Percentiles rank a stretch among this genome's conserved stretches.
Evolutionary conservation across 1,284 basidiomycete species (phyloP).

Genomic region (Thelephora terrestris): DNA sequence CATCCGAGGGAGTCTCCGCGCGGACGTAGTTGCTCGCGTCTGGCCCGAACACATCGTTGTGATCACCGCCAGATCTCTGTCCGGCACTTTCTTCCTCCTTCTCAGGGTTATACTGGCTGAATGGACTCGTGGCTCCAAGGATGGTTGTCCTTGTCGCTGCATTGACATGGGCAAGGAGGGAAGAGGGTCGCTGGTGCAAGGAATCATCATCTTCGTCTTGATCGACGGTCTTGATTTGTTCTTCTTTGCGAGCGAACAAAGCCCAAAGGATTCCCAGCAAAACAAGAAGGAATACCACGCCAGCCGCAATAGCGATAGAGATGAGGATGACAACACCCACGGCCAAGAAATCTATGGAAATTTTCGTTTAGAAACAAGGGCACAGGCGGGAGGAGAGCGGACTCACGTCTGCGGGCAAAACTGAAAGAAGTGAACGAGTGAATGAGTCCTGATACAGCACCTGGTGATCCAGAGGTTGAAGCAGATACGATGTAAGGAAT

Average conservation of each 20-base stretch:
- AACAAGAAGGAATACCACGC: conserved; percentile 87
- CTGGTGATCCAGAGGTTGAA: conserved; percentile 57
- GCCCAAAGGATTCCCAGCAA: conserved; percentile 86
- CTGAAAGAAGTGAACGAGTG: conserved; percentile 69
- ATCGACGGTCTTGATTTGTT: conserved; percentile 51
- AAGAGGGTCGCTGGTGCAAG: conserved; percentile 67
- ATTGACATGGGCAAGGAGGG: conserved; percentile 79
- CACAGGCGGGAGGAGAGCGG: neutral
- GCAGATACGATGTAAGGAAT: conserved; percentile 78
- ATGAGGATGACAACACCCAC: conserved; percentile 93
- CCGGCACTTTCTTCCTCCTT: conserved; percentile 37
- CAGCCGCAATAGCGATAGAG: conserved; percentile 93
- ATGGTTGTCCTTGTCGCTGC: conserved; percentile 76
- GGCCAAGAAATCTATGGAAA: conserved; percentile 66
- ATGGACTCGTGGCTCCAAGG: conserved; percentile 45
- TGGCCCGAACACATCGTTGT: conserved; percentile 53
- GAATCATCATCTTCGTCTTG: conserved; percentile 61
- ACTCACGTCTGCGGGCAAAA: conserved; percentile 64
- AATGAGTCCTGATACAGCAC: conserved; percentile 73
- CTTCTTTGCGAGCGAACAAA: conserved; percentile 71
- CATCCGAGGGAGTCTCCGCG: conserved; percentile 71
- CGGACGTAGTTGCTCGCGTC: conserved; percentile 67
- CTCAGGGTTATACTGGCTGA: conserved; percentile 34
- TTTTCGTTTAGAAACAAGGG: conserved; percentile 1
- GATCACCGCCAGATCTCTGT: conserved; percentile 19